phyloP scores from a whole-genome alignment of 768 basidiomycete species.

The Lanmaoa rubissima region DNA sequence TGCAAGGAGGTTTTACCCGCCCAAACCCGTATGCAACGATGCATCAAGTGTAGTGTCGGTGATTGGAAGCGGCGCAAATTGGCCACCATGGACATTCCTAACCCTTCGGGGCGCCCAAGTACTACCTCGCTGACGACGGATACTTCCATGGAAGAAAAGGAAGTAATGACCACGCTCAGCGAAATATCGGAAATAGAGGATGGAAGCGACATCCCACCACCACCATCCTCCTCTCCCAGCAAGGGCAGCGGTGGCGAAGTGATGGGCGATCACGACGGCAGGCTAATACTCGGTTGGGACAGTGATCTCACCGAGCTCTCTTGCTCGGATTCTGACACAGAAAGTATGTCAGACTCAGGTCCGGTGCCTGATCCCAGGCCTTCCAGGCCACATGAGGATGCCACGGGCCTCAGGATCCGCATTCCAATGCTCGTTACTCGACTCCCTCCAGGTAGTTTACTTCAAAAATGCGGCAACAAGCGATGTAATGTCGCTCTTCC shows the following conservation, averaged over 20 bases:
- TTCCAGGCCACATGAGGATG: background rate
- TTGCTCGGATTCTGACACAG: conserved; percentile 12
- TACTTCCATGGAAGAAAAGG: background rate
- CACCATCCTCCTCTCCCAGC: background rate
- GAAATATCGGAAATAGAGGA: conserved; percentile 3
- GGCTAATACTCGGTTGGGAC: conserved; percentile 18
- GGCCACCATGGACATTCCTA: background rate
- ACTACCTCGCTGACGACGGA: background rate
- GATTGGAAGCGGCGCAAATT: conserved; percentile 19
- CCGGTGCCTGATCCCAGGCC: background rate
- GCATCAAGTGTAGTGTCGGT: conserved; percentile 16
- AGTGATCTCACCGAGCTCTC: conserved; percentile 26
- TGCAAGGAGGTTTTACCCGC: conserved; percentile 15
- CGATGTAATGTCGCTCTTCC: conserved; percentile 36
- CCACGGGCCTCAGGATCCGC: conserved; percentile 15
- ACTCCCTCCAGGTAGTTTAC: conserved; percentile 5
- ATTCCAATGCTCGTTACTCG: conserved; percentile 22
- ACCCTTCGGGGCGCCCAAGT: background rate
- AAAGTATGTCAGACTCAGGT: background rate
- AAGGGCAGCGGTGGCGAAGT: background rate
- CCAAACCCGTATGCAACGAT: conserved; percentile 12
- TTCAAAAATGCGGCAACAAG: conserved; percentile 33
- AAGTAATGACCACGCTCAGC: background rate
- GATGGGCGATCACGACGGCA: background rate
- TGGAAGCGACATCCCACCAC: background rate